Base-by-base conservation (phyloP, 2,329 filamentous ascomycete genomes). In the Epichloe scottii region DNA sequence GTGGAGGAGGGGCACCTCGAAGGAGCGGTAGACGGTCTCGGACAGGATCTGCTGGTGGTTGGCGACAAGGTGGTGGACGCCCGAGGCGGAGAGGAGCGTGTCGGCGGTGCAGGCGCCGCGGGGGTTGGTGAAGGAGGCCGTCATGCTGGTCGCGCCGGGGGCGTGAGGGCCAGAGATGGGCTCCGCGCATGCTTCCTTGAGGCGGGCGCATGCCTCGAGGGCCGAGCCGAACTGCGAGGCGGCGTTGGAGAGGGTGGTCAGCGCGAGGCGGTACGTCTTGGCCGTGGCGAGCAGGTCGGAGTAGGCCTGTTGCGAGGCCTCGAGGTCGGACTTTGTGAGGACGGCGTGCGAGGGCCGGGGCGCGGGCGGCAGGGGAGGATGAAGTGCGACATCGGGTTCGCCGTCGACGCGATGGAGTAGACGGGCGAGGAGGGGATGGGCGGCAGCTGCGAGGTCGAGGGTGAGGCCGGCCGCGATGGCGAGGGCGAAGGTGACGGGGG, bases 11-110 rank as follows among this genome's bases (percentile, higher is more conserved):
- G 82, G 82, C 38, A 85, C 80, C 65, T 85, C 82, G 62, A 85
- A 85, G 53, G 73, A 74, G 50, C 81, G 73, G 65, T 85, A 85
- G 8, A 85, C 79, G 0, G 80, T 84, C 66, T 85, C 82, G 56
- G 75, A 79, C 3, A 85, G 73, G 58, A 85, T 85, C 61, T 84
- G 80, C 63, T 84, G 79, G 68, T 85, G 82, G 66, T 85, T 85
- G 44, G 81, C 81, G 52, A 84, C 71, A 19, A 85, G 72, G 59
- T 85, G 79, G 62, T 85, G 82, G 40, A 85, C 73, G 37, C 82
- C 82, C 35, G 78, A 77, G 12, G 80, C 77, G 33, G 78, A 74
- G 53, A 85, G 69, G 43, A 85, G 70, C 49, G 74, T 72, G 64
- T 84, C 80, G 15, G 81, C 81, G 0, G 81, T 84, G 66, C 80